Evolutionary conservation across 2,329 filamentous ascomycete genomes (phyloP).

Genomic region (Arthrobotrys musiformis): DNA sequence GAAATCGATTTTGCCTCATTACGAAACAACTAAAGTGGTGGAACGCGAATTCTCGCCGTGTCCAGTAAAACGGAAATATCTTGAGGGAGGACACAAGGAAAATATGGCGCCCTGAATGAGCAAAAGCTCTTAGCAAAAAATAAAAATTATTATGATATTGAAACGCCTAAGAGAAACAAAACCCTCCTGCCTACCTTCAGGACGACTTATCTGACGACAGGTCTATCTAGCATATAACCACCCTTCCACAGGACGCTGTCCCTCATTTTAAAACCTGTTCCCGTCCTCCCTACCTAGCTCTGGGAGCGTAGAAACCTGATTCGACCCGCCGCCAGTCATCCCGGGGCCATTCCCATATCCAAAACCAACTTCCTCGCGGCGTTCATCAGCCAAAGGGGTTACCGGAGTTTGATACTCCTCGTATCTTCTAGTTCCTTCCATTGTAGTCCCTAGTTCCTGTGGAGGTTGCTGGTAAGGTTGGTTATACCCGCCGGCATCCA

Average conservation of each 20-base stretch:
- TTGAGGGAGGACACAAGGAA: too few species aligned
- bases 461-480: background rate
- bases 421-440: background rate
- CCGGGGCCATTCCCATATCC: slow-evolving; percentile 48
- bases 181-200: background rate
- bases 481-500: slow-evolving; percentile 31
- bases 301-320: slow-evolving; percentile 44
- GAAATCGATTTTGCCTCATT: too few species aligned
- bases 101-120: too few species aligned
- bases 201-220: background rate
- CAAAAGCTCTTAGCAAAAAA: background rate
- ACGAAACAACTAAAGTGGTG: too few species aligned
- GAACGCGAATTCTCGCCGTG: too few species aligned
- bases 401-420: slow-evolving; percentile 11
- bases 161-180: background rate
- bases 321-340: slow-evolving; percentile 42
- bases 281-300: slow-evolving; percentile 45
- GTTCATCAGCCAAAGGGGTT: slow-evolving; percentile 18
- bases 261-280: slow-evolving; percentile 29
- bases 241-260: background rate
- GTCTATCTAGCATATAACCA: background rate
- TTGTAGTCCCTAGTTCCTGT: slow-evolving; percentile 26
- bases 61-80: too few species aligned
- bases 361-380: slow-evolving; percentile 45
- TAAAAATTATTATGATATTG: background rate